Base-by-base conservation (phyloP, 768 basidiomycete species). In the Lactarius tabidus region DNA sequence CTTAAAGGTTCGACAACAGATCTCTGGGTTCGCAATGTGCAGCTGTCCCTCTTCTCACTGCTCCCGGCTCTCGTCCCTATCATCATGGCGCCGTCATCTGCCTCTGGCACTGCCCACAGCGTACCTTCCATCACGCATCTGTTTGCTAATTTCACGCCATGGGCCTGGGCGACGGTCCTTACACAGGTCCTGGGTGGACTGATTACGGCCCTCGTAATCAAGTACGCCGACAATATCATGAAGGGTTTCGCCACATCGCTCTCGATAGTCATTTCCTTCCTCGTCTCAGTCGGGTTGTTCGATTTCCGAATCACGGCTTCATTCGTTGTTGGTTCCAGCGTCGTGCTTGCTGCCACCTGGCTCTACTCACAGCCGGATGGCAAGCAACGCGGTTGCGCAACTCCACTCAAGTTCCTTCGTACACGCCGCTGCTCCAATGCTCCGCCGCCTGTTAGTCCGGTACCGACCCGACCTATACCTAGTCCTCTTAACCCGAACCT, bases 181-280 rank as follows among this genome's bases (percentile, higher is more conserved):
- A 88, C 91, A 23, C 93, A 97, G 76, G 93, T 95, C 5, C 75
- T 95, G 26, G 95, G 95, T n/a, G 95, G 95, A 1, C 79, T 97
- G 58, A 80, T 97, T 69, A 97, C 95, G 6, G 95, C 95, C 2
- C 78, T 96, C 76, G 95, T 96, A 43, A 96, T 96, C 83, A 91
- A 95, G 73, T 95, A 95, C 74, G 88, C 91, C 55, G 92, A 93
- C 75, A 95, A 95, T 76, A 91, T 90, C 68, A 80, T 90, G 74
- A 94, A 95, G 77, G 96, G 96, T 38, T 98, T 98, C 72, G 96
- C 96, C 14, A 98, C 96, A 5, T 91, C 89, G 68, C 80, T 98
- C 67, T 91, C 89, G 76, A 98, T 98, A 75, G 88, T 98, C 72
- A 85, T 98, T 67, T 95, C 94, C 29, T 98, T 97, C 84, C 80